Percentiles rank a stretch among this genome's conserved stretches.
Evolutionary conservation across 1,139 yeast species (phyloP).

Genomic region (Saccharomyces hybrid): DNA sequence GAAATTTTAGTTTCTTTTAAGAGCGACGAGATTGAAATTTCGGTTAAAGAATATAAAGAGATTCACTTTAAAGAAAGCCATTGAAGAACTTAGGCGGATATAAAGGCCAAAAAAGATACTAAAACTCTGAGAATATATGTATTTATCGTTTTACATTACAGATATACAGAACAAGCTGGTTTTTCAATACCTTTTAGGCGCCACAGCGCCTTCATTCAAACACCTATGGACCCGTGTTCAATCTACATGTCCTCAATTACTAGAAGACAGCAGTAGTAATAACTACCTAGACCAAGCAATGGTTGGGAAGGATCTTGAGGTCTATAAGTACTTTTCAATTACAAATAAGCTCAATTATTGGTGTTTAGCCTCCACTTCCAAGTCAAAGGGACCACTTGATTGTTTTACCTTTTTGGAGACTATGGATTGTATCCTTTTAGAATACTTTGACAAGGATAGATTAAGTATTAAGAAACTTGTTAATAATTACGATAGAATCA

Average conservation of each 20-base stretch:
- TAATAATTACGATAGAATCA: constrained; percentile 28
- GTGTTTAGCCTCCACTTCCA: constrained; percentile 13
- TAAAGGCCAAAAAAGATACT: neutral
- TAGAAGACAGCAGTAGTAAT: constrained; percentile 1
- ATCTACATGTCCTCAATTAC: constrained; percentile 16
- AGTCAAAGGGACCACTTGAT: constrained; percentile 7
- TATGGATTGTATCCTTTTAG: constrained; percentile 21
- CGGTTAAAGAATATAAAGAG: neutral
- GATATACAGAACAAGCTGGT: constrained; percentile 21
- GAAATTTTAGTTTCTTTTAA: neutral
- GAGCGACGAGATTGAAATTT: neutral
- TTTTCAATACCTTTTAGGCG: constrained; percentile 25
- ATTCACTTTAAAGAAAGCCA: neutral
- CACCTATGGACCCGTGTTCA: constrained; percentile 21
- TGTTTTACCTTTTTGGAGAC: constrained; percentile 20
- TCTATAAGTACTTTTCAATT: constrained; percentile 18
- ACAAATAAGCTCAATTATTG: constrained; percentile 21
- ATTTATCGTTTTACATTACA: constrained; percentile 26
- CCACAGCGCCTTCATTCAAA: constrained; percentile 24
- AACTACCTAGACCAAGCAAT: constrained; percentile 7
- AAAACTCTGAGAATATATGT: constrained; percentile 13
- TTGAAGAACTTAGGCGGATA: neutral
- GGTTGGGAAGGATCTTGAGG: constrained; percentile 20
- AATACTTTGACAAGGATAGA: constrained; percentile 28
- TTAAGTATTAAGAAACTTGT: constrained; percentile 21